Evolutionary conservation across 805 yeast genomes (phyloP).

Genomic region (Nematodospora valgi): DNA sequence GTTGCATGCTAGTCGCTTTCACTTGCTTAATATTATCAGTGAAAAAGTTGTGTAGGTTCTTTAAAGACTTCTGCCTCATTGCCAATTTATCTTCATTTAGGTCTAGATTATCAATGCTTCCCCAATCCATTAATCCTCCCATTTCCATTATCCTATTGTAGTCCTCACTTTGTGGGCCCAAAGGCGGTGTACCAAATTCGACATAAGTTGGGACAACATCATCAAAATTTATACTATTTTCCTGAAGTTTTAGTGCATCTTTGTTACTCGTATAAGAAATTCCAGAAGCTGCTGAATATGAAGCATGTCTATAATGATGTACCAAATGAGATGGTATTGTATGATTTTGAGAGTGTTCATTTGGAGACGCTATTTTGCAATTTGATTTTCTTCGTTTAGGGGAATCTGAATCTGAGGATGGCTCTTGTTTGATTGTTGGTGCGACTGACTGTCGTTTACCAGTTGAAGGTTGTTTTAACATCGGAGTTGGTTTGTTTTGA

Average conservation of each 20-base stretch:
- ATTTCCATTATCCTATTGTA: slow-evolving; percentile 9
- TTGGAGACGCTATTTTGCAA: not conserved
- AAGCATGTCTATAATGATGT: slow-evolving; percentile 42
- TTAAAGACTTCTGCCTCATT: slow-evolving; percentile 11
- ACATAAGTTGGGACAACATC: slow-evolving; percentile 63
- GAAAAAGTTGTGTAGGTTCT: slow-evolving; percentile 15
- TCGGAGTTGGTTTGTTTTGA: not conserved
- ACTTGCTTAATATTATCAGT: slow-evolving; percentile 11
- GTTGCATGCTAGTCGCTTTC: slow-evolving; percentile 1
- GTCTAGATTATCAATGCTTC: slow-evolving; percentile 26
- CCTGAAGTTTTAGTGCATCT: slow-evolving; percentile 38
- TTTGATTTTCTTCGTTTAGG: slow-evolving; percentile 2
- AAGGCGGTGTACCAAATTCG: slow-evolving; percentile 80
- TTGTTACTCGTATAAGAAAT: slow-evolving; percentile 54
- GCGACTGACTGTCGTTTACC: too few species aligned
- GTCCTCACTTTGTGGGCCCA: slow-evolving; percentile 10
- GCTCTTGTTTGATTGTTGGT: slow-evolving; percentile 6
- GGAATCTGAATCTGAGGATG: slow-evolving; percentile 8
- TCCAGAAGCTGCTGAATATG: slow-evolving; percentile 65
- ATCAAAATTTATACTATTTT: slow-evolving; percentile 15
- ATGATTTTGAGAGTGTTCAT: not conserved
- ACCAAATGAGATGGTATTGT: slow-evolving; percentile 1
- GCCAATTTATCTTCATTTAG: slow-evolving; percentile 15
- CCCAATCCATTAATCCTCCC: slow-evolving; percentile 29
- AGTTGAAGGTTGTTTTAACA: slow-evolving; percentile 1